Base-by-base conservation (phyloP, 768 basidiomycete species). In the Cantharellus anzutake region DNA sequence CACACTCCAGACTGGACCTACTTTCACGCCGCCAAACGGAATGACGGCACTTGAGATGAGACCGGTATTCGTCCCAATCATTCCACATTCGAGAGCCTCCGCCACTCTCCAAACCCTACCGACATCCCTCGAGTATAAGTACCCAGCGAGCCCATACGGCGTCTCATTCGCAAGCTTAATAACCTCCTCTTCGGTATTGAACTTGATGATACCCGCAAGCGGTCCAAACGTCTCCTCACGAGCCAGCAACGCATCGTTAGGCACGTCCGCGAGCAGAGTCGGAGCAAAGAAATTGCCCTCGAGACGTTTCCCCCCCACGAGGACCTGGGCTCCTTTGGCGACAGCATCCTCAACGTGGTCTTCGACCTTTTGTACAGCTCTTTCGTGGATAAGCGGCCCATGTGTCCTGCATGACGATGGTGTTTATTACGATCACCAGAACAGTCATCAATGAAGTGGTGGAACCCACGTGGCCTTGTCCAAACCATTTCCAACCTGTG, bases 201-300 rank as follows among this genome's bases (percentile, higher is more conserved):
- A 99, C 67, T 83, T 84, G 68, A 79, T 82, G 34, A 99, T 73
- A 4, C 86, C 84, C 0, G 91, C 91, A 42, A 94, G 70, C 0
- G 90, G 93, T 0, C 94, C 96, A 66, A 99, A 99, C 0, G 96
- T 98, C 75, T 99, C 96, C 69, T 98, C 96, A 5, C 66, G 67
- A 65, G 80, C 77, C 65, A 94, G 67, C 41, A 77, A 71, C 5
- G 89, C 86, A 37, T 76, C 73, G 29, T 71, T 42, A 0, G 86
- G 78, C 7, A 98, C 93, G 63, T 97, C 88, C 3, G 80, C 78
- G 37, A 99, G 80, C 52, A 99, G 80, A 2, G 96, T 98, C 1
- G 93, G 93, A 16, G 77, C 71, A 73, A 83, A 93, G 78, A 91
- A 93, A 37, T 55, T 55, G 37, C 77, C 78, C 52, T 78, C 74